Percentiles rank a stretch among this genome's conserved stretches.
Evolutionary conservation across 1,284 basidiomycete species (phyloP).

Genomic region (Volvariella surrecta): DNA sequence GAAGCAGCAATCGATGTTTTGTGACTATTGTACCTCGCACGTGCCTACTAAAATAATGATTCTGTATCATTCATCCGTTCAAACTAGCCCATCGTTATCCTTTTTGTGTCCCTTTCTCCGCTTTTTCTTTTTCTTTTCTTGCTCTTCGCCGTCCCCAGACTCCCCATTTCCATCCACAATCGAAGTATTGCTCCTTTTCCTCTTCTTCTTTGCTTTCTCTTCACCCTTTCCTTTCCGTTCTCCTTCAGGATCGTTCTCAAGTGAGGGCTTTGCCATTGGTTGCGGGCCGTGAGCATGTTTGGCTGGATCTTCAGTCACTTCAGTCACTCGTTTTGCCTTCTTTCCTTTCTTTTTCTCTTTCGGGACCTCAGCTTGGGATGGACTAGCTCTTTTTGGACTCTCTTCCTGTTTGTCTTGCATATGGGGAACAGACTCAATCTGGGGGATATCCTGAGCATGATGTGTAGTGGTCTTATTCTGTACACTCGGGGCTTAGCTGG

Average conservation of each 20-base stretch:
- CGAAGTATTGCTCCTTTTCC: background rate
- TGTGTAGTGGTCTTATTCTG: no score
- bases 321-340: constrained; percentile 7
- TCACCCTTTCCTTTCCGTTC: constrained; percentile 9
- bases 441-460: no score
- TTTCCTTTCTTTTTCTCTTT: constrained; percentile 13
- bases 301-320: constrained; percentile 9
- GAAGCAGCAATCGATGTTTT: constrained; percentile 12
- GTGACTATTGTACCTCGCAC: constrained; percentile 9
- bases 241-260: no score
- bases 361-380: constrained; percentile 15
- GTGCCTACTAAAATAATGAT: constrained; percentile 8
- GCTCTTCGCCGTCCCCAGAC: constrained; percentile 4
- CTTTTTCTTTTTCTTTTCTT: constrained; percentile 11
- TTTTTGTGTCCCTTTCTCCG: constrained; percentile 9
- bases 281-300: no score
- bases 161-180: background rate
- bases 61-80: background rate
- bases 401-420: no score
- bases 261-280: no score
- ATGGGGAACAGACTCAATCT: no score
- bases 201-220: constrained; percentile 8
- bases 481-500: no score
- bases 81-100: no score
- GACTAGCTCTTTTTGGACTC: no score